Base-by-base conservation (phyloP, 1,284 basidiomycete species). In the Earliella scabrosa region DNA sequence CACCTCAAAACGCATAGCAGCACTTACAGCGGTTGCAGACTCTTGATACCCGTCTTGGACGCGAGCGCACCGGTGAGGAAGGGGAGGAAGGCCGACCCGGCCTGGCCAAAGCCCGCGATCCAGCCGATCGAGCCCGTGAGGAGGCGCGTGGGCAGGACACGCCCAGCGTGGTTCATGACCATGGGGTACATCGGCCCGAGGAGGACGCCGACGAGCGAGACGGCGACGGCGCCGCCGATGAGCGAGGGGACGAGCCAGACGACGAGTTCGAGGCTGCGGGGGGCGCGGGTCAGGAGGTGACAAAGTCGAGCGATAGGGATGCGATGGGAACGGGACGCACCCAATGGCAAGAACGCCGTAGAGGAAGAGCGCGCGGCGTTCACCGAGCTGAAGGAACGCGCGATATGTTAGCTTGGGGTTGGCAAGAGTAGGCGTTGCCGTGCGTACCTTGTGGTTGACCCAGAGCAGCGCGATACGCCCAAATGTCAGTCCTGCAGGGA, bases 241-340 rank as follows among this genome's bases (percentile, higher is more conserved):
- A 87, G 71, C 7, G 77, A 82, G 0, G 83, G 83, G 0, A 84
- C 81, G 23, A 85, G 72, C 86, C 86, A 87, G 29, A 87, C 71
- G 29, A 83, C 69, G 46, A 87, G 63, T 59, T 87, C 82, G 29
- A 86, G 69, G 18, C 80, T 82, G 52, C 20, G n/a, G 6, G 13
- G 7, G 20, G 36, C 21, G 45, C 46, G 34, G 29, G 18, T 39
- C 23, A 16, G 18, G 8, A 26, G 7, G 24, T 43, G 14, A 26
- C 38, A 7, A 23, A 10, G 5, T 31, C 7, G 29, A 31, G 29
- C 7, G 29, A 7, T 31, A 39, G 20, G 20, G 26, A 29, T 13
- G 13, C 9, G 13, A 10, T 23, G 3, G 31, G n/a, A 13, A 2
- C 23, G 36, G 36, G 3, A 65, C 71, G 29, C 51, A 75, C 74